Evolutionary conservation across 2,329 filamentous ascomycete species (phyloP), one percentile per base, ranked within the genome.

Genomic region (Colletotrichum higginsianum): DNA sequence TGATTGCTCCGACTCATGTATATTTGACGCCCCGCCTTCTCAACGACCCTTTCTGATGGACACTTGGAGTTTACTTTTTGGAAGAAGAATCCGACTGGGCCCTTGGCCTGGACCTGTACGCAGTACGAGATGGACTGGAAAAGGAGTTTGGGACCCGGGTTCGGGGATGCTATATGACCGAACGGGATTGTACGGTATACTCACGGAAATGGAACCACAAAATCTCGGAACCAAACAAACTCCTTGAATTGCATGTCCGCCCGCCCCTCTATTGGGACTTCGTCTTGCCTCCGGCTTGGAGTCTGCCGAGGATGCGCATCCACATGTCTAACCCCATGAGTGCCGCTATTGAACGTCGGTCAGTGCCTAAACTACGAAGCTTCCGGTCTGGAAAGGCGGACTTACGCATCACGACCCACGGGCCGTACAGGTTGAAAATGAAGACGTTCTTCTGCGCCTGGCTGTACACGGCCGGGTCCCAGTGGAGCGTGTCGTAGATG

Each of bases 321-420:
- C 85, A 88, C 88, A 90, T 90, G 74, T 90, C 88, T 26, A 84
- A 74, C 12, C 84, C 86, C 78, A 90, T 82, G 1, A 88, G 15
- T 0, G 82, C 74, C 16, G 88, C 88, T 90, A 58, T 9, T 8
- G 30, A 35, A 35, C 4, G n/a, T 23, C 7, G 6, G n/a, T 56
- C 6, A 67, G 26, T 21, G 47, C 16, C 13, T 21, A 26, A 35
- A 35, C 30, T 5, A 56, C 26, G 16, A 18, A 52, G 6, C 21
- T 9, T 56, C 6, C 8, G 1, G 2, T 0, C 8, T 21, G 2
- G 18, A 12, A 18, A 23, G 52, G 13, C 6, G 21, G 16, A 84
- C 88, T 85, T 75, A 90, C 88, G 87, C 61, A 90, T 78, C 1
- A 86, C 77, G 13, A 85, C 78, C 80, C 86, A 91, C 0, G 87